phyloP scores from a whole-genome alignment of 2,329 filamentous ascomycete species.

The Alternaria novae-zelandiae region DNA sequence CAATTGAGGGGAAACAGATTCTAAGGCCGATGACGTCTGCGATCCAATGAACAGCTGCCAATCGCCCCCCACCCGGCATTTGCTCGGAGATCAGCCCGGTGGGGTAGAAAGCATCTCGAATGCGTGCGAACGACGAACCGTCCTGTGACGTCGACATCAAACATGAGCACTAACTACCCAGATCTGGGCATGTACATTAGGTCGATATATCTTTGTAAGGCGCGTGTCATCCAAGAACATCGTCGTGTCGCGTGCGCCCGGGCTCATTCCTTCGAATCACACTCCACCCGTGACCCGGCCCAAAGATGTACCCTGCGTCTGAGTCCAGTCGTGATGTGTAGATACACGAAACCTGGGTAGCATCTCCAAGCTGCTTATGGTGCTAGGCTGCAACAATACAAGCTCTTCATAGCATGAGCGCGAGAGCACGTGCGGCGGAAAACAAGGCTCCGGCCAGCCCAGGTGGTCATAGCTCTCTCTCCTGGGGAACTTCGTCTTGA shows the following conservation, averaged over 20 bases:
- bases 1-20: constrained; percentile 22
- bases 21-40: constrained; percentile 36
- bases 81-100: constrained; percentile 13
- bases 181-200: background rate
- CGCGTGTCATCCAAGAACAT: background rate
- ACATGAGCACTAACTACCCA: background rate
- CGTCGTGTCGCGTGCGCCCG: background rate
- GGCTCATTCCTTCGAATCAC: background rate
- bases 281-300: background rate
- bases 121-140: constrained; percentile 2
- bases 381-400: background rate
- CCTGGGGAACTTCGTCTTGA: constrained; percentile 11
- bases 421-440: constrained; percentile 18
- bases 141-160: background rate
- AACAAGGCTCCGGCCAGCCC: constrained; percentile 8
- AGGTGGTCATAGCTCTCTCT: constrained; percentile 25
- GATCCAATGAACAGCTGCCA: constrained; percentile 13
- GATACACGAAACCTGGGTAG: background rate
- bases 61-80: constrained; percentile 27
- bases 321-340: background rate
- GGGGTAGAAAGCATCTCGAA: background rate
- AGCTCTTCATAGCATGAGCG: background rate
- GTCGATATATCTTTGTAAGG: background rate
- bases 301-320: background rate
- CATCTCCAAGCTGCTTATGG: background rate